Evolutionary conservation across 176 grass and related monocot species (phyloP).

Genomic region (Oropetium thomaeum): DNA sequence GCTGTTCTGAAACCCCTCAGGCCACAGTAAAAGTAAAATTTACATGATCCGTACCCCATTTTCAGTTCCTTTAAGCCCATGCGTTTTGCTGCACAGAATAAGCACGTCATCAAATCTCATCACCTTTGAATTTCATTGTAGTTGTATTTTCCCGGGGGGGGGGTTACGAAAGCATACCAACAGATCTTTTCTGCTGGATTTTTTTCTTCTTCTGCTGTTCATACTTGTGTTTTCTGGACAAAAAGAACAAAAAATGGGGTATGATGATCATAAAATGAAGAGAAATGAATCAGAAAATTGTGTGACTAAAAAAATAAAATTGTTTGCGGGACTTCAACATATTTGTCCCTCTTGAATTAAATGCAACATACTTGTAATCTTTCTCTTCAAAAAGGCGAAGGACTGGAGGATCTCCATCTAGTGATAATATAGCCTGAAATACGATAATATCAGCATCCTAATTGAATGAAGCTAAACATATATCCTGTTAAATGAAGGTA

Average conservation of each 20-base stretch:
- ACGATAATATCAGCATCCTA: slow-evolving; percentile 21
- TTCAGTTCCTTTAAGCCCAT: slow-evolving; percentile 84
- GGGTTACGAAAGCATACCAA: slow-evolving; percentile 39
- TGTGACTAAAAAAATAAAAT: not conserved
- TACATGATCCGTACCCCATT: slow-evolving; percentile 67
- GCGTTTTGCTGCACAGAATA: slow-evolving; percentile 55
- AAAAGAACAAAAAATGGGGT: slow-evolving; percentile 32
- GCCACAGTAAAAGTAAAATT: not conserved
- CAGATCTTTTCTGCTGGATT: slow-evolving; percentile 87
- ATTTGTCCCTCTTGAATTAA: not conserved
- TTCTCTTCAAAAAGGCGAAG: slow-evolving; percentile 71
- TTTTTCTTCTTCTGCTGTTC: slow-evolving; percentile 96
- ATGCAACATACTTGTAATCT: slow-evolving; percentile 76
- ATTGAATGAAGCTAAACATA: not conserved
- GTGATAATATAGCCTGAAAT: slow-evolving; percentile 87
- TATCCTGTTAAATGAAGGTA: not conserved
- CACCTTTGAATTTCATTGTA: slow-evolving; percentile 4
- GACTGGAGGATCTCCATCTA: slow-evolving; percentile 83
- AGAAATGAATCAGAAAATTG: slow-evolving; percentile 14
- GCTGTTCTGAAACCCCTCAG: not conserved
- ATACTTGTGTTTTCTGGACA: slow-evolving; percentile 84
- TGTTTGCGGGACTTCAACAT: not conserved
- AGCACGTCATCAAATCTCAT: slow-evolving; percentile 25
- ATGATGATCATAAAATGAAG: slow-evolving; percentile 2
- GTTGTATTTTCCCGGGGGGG: too few species aligned